Conservation (phyloP, 495 filamentous ascomycete genomes). For the Cercophora sp. region DNA sequence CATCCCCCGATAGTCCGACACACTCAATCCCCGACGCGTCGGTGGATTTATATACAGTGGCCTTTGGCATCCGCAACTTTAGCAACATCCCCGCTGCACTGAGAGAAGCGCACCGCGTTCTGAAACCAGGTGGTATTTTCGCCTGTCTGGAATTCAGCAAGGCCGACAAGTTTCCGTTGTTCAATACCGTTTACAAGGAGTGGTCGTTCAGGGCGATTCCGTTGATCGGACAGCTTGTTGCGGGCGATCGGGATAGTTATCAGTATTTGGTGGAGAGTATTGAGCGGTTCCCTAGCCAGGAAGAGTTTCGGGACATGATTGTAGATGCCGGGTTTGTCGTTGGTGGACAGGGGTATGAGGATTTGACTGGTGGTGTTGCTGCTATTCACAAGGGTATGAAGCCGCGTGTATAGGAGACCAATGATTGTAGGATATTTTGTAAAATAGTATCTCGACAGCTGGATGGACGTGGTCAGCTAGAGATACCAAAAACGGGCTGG, state of each 20-base stretch:
- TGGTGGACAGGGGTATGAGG: slow-evolving; percentile 76
- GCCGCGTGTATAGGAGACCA: no score
- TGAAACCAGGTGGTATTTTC: slow-evolving; percentile 93
- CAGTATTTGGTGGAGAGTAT: slow-evolving; percentile 99
- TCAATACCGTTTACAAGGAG: slow-evolving; percentile 87
- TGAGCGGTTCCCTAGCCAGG: slow-evolving; percentile 83
- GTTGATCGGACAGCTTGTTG: slow-evolving; percentile 90
- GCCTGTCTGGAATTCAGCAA: slow-evolving; percentile 95
- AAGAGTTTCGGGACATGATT: slow-evolving; percentile 83
- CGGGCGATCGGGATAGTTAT: slow-evolving; percentile 90
- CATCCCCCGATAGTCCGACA: not conserved
- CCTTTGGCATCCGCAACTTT: slow-evolving; percentile 97
- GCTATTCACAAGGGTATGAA: slow-evolving; percentile 97
- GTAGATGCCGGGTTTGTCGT: slow-evolving; percentile 81
- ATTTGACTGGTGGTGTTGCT: slow-evolving; percentile 86
- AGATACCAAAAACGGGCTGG: no score
- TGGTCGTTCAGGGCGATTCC: slow-evolving; percentile 96
- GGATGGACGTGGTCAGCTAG: no score
- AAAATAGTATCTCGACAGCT: no score
- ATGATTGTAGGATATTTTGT: no score
- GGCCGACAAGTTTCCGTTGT: slow-evolving; percentile 60
- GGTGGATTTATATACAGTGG: slow-evolving; percentile 93
- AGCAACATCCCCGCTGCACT: slow-evolving; percentile 78
- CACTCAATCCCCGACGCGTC: slow-evolving; percentile 51
- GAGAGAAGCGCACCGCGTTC: slow-evolving; percentile 74